Conservation (phyloP, 345 rosid species). For the Corchorus olitorius region DNA sequence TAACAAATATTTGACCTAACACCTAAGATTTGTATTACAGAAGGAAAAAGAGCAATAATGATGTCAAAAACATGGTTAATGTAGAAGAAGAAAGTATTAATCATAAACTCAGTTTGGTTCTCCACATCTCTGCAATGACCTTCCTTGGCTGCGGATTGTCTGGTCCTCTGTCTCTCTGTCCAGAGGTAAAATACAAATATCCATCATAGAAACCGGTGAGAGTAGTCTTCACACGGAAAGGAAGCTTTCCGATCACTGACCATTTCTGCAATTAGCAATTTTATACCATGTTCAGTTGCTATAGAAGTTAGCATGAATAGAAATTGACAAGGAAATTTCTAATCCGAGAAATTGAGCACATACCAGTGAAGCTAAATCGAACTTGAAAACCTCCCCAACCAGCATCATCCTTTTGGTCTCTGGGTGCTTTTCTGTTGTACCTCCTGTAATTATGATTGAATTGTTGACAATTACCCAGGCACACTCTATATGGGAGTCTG, state of each 20-base stretch:
- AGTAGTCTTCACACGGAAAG: slow-evolving; percentile 73
- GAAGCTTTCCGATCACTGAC: slow-evolving; percentile 86
- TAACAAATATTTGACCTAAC: not conserved
- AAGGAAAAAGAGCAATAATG: not conserved
- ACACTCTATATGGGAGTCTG: slow-evolving; percentile 79
- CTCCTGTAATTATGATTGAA: slow-evolving; percentile 73
- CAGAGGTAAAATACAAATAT: slow-evolving; percentile 80
- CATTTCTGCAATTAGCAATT: slow-evolving; percentile 55
- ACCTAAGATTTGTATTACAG: not conserved
- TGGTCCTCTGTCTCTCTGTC: slow-evolving; percentile 81
- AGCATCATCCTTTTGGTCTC: slow-evolving; percentile 73
- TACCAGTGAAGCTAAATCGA: slow-evolving; percentile 65
- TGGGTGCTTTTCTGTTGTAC: slow-evolving; percentile 85
- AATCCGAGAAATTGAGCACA: not conserved
- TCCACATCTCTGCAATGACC: slow-evolving; percentile 81
- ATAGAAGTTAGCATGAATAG: not conserved
- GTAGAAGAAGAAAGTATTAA: not conserved
- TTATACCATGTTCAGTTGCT: not conserved
- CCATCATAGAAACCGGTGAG: slow-evolving; percentile 74
- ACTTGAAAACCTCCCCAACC: slow-evolving; percentile 78
- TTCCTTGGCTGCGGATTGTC: slow-evolving; percentile 77
- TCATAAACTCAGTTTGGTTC: slow-evolving; percentile 65
- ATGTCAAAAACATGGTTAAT: not conserved
- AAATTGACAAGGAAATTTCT: not conserved
- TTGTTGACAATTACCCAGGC: slow-evolving; percentile 79